Evolutionary conservation across 371 early-diverging fungal genomes (phyloP).

Genomic region (Chytridium lagenaria): DNA sequence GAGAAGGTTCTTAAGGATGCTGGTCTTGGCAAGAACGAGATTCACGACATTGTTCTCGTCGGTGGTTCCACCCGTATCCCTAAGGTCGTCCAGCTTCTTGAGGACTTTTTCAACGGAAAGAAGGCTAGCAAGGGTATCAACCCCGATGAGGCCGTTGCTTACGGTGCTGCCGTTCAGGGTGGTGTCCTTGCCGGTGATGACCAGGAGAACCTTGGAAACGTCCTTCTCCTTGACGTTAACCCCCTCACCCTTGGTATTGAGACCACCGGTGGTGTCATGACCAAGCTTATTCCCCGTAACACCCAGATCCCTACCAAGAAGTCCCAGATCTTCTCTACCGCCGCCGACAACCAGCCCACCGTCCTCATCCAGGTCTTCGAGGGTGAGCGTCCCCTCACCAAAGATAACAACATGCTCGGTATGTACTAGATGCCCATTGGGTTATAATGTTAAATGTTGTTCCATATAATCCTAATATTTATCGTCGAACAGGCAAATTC

Average conservation of each 20-base stretch:
- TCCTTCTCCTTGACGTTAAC: conserved; percentile 86
- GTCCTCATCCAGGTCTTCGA: conserved; percentile 93
- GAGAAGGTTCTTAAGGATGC: conserved; percentile 75
- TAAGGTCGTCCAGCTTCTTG: conserved; percentile 87
- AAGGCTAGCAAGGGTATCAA: conserved; percentile 76
- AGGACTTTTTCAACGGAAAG: conserved; percentile 87
- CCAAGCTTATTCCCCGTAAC: conserved; percentile 81
- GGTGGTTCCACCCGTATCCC: conserved; percentile 99
- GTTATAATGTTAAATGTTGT: too few species aligned
- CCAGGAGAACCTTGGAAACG: conserved; percentile 68
- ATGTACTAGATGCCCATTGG: too few species aligned
- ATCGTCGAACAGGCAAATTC: conserved; percentile 63
- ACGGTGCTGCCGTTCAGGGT: conserved; percentile 97
- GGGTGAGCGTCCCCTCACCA: conserved; percentile 90
- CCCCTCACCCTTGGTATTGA: conserved; percentile 94
- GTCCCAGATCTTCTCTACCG: conserved; percentile 93
- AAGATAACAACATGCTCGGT: conserved; percentile 94
- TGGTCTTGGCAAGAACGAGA: conserved; percentile 68
- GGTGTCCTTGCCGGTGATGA: conserved; percentile 76
- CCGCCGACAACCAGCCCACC: conserved; percentile 92
- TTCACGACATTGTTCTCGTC: conserved; percentile 91
- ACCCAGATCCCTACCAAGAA: conserved; percentile 90
- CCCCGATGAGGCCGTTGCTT: conserved; percentile 97
- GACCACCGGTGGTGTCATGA: conserved; percentile 83
- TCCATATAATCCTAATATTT: not conserved